Base-by-base conservation (phyloP, 495 filamentous ascomycete genomes). In the Evernia prunastri region DNA sequence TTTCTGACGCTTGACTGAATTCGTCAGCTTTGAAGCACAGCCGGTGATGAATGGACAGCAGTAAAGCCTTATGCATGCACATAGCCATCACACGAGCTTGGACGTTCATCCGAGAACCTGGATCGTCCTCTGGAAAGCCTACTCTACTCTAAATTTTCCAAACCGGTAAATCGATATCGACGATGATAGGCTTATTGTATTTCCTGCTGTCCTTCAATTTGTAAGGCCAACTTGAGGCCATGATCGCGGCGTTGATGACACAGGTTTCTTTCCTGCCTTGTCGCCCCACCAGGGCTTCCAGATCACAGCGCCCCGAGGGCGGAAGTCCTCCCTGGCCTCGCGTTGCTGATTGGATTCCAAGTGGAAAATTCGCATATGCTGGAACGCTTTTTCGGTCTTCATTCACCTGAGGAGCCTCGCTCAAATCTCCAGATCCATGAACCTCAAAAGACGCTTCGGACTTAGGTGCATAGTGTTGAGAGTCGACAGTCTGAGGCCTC, bases 141-240 rank as follows among this genome's bases (percentile, higher is more conserved):
- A 27, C 11, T 40, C 17, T 40, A 37, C 35, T 37, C 31, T 49
- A 45, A 15, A n/a, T 23, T 33, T 7, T 49, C 62, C 33, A 43
- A n/a, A 87, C 77, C 13, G 86, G 87, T 45, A 93, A 77, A 64
- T 91, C 85, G 37, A 92, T 73, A 71, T 95, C 88, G 31, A 93
- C 85, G 11, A 92, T 84, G 61, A 93, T 87, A 11, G 89, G 86
- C 68, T 89, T 87, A 74, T 90, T 85, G 73, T 88, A 84, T 60
- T 69, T 77, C 70, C 86, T 87, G 37, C 77, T 78, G 3, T 73
- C 76, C 2, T 71, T 72, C 20, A 78, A 80, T 1, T 67, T 70
- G 65, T 87, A 85, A 49, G 87, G 86, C 77, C 84, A 88, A 68
- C 81, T 87, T 4, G 77, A 84, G 13, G 84, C 81, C 78, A 87